Evolutionary conservation across 805 yeast genomes (phyloP), one percentile per base, ranked within the genome.

Genomic region (Saccharomycopsis sp.): DNA sequence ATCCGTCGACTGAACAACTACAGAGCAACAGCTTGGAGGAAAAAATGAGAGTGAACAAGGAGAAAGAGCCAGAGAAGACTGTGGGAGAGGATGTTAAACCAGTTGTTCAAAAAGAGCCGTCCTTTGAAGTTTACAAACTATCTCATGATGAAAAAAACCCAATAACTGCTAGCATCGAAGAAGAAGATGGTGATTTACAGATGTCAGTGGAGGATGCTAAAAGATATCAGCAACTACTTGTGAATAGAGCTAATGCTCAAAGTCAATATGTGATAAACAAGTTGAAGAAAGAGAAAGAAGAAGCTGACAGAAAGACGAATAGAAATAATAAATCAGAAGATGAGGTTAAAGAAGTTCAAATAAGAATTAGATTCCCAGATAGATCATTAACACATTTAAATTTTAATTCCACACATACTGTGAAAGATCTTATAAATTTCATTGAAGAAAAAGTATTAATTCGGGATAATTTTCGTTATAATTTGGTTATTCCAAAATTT

Each of bases 291-390:
- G 51, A 48, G 27, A 26, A 38, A 26, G 35, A 39, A 20, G 27
- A 31, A 4, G 11, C 29, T 14, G 38, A 35, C 17, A 57, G 53
- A 19, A 50, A 54, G 23, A 36, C 53, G n/a, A 50, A 50, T 3
- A 43, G 45, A 4, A 43, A 51, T 17, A 45, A 48, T n/a, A 41
- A 50, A 19, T 21, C 32, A 3, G 47, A 44, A 7, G 31, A 11
- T 11, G 23, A 9, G 4, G 40, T 58, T 3, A 53, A 44, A 20
- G 53, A 45, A 19, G 60, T 65, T 39, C 37, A 52, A 1, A 50
- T 64, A 2, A 51, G 67, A 41, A 48, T 65, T 9, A 60, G 58
- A 40, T 64, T 65, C 40, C 67, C 68, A 1, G 67, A 65, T 43
- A 52, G 51, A 34, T 53, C 55, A 6, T 52, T 59, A 4, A 57